Evolutionary conservation across 202 grass and related monocot species (phyloP), one percentile per base, ranked within the genome.

Genomic region (Setaria viridis): DNA sequence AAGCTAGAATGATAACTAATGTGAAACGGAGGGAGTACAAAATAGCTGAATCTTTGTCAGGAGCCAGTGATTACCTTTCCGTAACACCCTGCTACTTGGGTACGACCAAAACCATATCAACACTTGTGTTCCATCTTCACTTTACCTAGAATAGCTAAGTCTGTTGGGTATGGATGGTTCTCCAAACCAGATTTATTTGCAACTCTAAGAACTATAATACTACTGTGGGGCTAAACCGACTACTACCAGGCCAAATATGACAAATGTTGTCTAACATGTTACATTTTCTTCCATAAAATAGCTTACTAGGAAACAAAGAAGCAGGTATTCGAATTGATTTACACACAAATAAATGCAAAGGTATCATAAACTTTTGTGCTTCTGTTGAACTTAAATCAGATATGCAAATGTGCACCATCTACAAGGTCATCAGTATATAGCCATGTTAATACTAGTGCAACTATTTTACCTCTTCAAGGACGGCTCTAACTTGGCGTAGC

Each of bases 401-500:
- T 19, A 34, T 55, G 50, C 50, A 80, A 29, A 37, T 32, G 1
- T 14, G 60, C 11, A 64, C 29, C 11, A 64, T 7, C 60, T 64
- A 29, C 59, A 14, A 32, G 29, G 47, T 57, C 69, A 76, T 13
- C 11, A 16, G 48, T 13, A 35, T 47, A n/a, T 20, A 53, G 13
- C 33, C 35, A 49, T 41, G 6, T 62, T 49, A 48, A 83, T 79
- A 67, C 37, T 69, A 62, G 11, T 59, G 15, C 1, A 77, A 81
- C 42, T 59, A 29, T 72, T 45, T 89, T 94, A 98, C 95, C 95
- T 98, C 93, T 82, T 98, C 95, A 80, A 98, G 93, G 57, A 98
- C 95, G 29, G 95, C 95, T 93, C 94, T 98, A 80, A 98, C 95
- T 94, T 98, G 95, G 64, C 95, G 95, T 87, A 98, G 91, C 54